Percentiles rank a stretch among this genome's conserved stretches.
Evolutionary conservation across 176 grass and related monocot species (phyloP).

Genomic region (Juncus effusus): DNA sequence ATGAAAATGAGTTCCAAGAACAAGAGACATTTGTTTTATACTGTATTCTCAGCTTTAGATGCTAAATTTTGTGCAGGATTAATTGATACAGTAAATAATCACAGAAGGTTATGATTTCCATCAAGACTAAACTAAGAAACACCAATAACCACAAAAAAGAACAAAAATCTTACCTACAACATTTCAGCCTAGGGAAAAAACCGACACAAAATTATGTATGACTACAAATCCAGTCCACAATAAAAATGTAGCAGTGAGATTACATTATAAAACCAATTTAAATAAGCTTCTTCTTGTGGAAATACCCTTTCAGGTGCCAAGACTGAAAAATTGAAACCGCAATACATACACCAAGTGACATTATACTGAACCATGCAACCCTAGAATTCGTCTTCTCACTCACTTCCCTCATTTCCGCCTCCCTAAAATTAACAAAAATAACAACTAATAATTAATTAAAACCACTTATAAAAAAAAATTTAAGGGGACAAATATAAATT

Average conservation of each 20-base stretch:
- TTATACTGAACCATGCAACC: constrained; percentile 75
- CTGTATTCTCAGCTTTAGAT: too few species aligned
- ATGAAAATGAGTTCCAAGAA: too few species aligned
- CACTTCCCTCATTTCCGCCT: constrained; percentile 74
- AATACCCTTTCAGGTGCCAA: constrained; percentile 75
- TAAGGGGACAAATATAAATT: background rate
- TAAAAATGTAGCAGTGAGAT: constrained; percentile 23
- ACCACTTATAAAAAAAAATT: constrained; percentile 17
- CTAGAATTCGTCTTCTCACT: constrained; percentile 78
- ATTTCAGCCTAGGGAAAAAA: constrained; percentile 23
- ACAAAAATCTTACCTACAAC: constrained; percentile 16
- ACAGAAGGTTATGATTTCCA: too few species aligned
- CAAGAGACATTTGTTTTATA: too few species aligned
- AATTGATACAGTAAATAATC: too few species aligned
- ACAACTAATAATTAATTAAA: constrained; percentile 12
- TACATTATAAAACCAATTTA: constrained; percentile 29
- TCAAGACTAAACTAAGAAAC: background rate
- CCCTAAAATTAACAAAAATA: constrained; percentile 47
- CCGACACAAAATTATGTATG: constrained; percentile 29
- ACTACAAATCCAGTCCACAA: constrained; percentile 9
- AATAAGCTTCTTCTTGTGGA: constrained; percentile 90
- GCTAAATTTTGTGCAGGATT: too few species aligned
- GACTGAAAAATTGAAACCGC: constrained; percentile 60
- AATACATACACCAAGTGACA: constrained; percentile 73
- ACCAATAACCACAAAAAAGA: background rate